These are phyloP conservation scores for Quercus phellos DNA, from an alignment of 331 rosid species.

Conservation along the genomic window DNA sequence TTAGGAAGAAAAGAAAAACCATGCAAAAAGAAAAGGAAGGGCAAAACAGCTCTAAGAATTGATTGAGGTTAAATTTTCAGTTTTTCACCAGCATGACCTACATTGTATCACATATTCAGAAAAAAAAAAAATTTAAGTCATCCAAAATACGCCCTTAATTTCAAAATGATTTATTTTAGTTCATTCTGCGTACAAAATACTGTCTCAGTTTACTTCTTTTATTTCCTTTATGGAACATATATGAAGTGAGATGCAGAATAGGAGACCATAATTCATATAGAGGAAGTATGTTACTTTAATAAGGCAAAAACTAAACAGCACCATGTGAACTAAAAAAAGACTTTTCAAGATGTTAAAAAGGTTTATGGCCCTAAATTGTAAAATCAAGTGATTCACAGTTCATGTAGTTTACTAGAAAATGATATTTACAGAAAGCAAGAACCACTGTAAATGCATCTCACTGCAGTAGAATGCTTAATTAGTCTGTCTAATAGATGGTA, in stretches of 20 bases:
- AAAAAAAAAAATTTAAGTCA: no score
- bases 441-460: neutral
- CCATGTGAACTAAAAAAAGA: neutral
- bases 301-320: neutral
- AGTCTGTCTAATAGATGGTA: neutral
- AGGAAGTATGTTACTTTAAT: neutral
- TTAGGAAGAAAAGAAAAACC: conserved; percentile 3
- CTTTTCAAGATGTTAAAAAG: no score
- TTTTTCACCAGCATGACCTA: neutral
- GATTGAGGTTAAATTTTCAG: neutral
- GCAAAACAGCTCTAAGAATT: neutral
- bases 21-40: neutral
- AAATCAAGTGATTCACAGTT: neutral
- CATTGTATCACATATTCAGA: neutral
- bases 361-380: no score
- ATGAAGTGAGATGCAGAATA: no score
- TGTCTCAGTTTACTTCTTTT: no score
- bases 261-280: neutral
- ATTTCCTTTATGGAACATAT: no score
- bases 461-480: neutral
- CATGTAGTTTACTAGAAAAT: neutral
- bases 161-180: no score
- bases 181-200: no score
- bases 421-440: neutral
- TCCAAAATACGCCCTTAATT: neutral